phyloP scores from a whole-genome alignment of 2,329 filamentous ascomycete species.

The Furcasterigmium furcatum region DNA sequence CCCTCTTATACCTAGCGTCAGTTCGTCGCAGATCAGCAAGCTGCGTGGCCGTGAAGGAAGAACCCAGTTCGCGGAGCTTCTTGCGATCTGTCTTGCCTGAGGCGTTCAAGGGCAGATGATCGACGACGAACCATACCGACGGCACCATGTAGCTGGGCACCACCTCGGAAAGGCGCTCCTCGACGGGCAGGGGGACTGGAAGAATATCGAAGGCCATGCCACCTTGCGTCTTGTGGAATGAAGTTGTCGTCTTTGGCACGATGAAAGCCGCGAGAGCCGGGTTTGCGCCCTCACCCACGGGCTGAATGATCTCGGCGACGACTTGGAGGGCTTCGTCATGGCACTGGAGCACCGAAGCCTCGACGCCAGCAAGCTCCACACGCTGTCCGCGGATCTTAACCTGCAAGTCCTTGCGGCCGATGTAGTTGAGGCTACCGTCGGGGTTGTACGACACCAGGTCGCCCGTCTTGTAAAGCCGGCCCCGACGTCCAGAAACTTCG shows the following conservation, averaged over 20 bases:
- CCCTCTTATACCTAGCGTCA: not conserved
- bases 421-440: slow-evolving; percentile 31
- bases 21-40: not conserved
- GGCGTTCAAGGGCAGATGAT: slow-evolving; percentile 11
- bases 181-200: slow-evolving; percentile 11
- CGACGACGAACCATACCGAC: slow-evolving; percentile 21
- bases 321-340: slow-evolving; percentile 35
- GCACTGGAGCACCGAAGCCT: slow-evolving; percentile 5
- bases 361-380: slow-evolving; percentile 35
- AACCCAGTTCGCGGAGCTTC: slow-evolving; percentile 9
- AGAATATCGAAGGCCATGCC: not conserved
- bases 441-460: slow-evolving; percentile 25
- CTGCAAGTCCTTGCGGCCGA: slow-evolving; percentile 51
- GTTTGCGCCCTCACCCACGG: not conserved
- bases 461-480: slow-evolving; percentile 27
- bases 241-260: not conserved
- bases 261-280: not conserved
- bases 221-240: not conserved
- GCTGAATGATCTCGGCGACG: slow-evolving; percentile 22
- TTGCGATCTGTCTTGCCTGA: slow-evolving; percentile 15
- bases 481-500: slow-evolving; percentile 2
- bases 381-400: slow-evolving; percentile 54
- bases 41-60: not conserved
- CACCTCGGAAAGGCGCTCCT: slow-evolving; percentile 26
- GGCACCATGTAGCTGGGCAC: slow-evolving; percentile 32